Evolutionary conservation across 192 early-diverging fungal genomes (phyloP).

Genomic region (Geranomyces michiganensis): DNA sequence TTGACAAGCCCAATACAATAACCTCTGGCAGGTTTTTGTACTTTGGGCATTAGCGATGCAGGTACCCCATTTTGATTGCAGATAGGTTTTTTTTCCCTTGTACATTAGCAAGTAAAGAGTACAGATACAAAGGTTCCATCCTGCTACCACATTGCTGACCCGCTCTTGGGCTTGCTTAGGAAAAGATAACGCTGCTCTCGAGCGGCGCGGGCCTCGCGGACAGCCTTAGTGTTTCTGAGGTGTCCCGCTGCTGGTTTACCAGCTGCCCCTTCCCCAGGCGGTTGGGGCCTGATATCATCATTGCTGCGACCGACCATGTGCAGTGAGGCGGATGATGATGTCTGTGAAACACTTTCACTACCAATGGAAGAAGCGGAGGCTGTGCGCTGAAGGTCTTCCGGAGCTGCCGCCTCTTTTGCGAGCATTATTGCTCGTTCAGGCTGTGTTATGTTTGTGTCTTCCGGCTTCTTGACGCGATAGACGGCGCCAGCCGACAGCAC

Average conservation of each 20-base stretch:
- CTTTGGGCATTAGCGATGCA: too few species aligned
- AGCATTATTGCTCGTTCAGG: not conserved
- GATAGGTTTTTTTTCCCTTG: too few species aligned
- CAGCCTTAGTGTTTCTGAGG: constrained; percentile 11
- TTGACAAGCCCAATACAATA: too few species aligned
- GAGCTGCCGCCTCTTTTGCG: constrained; percentile 6
- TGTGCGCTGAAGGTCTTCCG: not conserved
- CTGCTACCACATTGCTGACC: constrained; percentile 10
- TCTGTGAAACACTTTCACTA: not conserved
- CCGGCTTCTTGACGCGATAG: constrained; percentile 18
- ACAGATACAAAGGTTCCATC: too few species aligned
- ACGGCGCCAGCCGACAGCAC: constrained; percentile 43
- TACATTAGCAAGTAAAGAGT: too few species aligned
- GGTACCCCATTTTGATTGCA: too few species aligned
- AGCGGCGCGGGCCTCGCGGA: constrained; percentile 6
- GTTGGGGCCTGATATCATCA: constrained; percentile 18
- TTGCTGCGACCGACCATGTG: constrained; percentile 14
- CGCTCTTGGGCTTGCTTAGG: constrained; percentile 14
- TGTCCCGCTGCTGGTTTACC: not conserved
- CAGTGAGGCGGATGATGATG: constrained; percentile 4
- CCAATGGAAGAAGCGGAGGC: not conserved
- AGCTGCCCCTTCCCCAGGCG: not conserved
- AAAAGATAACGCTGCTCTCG: constrained; percentile 14
- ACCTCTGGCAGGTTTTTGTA: too few species aligned
- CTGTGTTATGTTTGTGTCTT: constrained; percentile 23